Percentiles rank a stretch among this genome's conserved stretches.
Conservation (phyloP, 176 grass and related monocot species). For the Echinochloa phyllopogon region DNA sequence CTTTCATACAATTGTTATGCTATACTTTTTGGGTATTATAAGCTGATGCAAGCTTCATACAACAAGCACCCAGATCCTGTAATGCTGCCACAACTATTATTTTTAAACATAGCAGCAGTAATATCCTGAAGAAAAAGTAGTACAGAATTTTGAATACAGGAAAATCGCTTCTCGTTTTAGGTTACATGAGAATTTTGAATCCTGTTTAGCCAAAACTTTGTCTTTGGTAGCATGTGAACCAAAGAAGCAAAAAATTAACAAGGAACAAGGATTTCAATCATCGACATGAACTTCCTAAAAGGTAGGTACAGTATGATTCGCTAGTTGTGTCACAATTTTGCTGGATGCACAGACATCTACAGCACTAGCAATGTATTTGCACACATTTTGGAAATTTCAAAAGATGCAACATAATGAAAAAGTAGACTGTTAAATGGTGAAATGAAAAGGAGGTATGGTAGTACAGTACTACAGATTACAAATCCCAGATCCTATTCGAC, state of each 20-base stretch:
- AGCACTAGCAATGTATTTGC: not conserved
- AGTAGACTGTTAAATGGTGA: not conserved
- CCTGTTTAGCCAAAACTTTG: not conserved
- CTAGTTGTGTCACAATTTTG: not conserved
- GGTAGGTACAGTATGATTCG: not conserved
- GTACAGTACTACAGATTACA: not conserved
- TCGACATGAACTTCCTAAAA: not conserved
- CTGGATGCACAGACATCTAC: not conserved
- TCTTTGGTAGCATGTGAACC: not conserved
- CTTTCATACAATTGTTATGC: not conserved
- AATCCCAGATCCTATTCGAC: not conserved
- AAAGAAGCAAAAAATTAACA: slow-evolving; percentile 25
- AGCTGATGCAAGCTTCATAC: not conserved
- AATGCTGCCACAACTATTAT: not conserved
- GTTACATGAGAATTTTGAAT: not conserved
- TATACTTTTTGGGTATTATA: not conserved
- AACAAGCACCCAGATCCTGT: not conserved
- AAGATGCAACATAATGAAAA: not conserved
- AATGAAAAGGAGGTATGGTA: not conserved
- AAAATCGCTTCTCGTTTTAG: too few species aligned
- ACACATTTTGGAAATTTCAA: not conserved
- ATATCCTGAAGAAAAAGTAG: too few species aligned
- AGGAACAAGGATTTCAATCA: not conserved
- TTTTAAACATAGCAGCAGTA: not conserved
- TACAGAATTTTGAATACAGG: too few species aligned